Evolutionary conservation across 2,329 filamentous ascomycete genomes (phyloP), one percentile per base, ranked within the genome.

Genomic region (Stagonosporopsis vannaccii): DNA sequence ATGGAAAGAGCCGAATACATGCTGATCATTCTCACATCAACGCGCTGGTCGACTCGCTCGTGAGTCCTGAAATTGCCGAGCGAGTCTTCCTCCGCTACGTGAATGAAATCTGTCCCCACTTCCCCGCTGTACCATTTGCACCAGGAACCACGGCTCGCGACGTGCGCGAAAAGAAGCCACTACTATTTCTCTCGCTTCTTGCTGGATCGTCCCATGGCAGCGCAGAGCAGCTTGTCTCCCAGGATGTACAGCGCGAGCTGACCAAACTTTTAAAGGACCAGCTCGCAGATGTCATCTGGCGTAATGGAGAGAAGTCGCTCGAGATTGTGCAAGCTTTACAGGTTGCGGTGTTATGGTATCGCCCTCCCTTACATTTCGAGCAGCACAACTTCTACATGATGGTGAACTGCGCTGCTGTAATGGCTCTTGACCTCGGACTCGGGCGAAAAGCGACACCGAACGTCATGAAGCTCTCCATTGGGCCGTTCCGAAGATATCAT

Each of bases 301-400:
- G 92, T 26, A 84, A 85, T 6, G 91, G 90, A 12, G 87, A 92
- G 66, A 96, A 96, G 79, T 91, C 85, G 32, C 77, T 97, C 17
- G 92, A 96, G 74, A 80, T 96, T 6, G 86, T 96, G 8, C 92
- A 97, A 76, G 85, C 90, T 1, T 78, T 96, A 36, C 84, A 91
- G 55, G 80, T 96, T 3, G 82, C 86, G 6, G 86, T 88, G n/a
- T 84, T 92, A 19, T 96, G 92, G 90, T 96, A 96, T 73, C 87
- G 87, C 73, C 91, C 91, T 15, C 92, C 92, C 0, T 88, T 94
- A 63, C 85, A 90, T 66, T 90, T 90, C 56, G 91, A 96, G 68
- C 90, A 95, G 76, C 85, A 94, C 69, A 95, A 95, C 71, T 96
- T 95, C 73, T 96, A 95, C 77, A 90, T 94, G 78, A 84, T 95